Conservation (phyloP, 106 monocot genomes). For the Dactylorhiza incarnata region DNA sequence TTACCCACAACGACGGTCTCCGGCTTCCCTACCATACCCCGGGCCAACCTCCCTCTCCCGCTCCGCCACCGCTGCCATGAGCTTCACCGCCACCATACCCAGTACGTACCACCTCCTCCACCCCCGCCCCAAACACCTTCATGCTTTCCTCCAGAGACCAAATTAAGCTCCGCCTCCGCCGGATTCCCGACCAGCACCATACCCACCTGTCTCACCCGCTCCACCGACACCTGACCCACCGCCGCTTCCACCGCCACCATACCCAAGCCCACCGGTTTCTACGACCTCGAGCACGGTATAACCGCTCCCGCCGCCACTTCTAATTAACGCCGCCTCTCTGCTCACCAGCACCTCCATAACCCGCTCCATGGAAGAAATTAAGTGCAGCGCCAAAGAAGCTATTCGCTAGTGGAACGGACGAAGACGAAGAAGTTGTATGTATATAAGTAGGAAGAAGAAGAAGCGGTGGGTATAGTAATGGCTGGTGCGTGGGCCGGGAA, state of each 20-base stretch:
- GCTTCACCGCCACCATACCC: background rate
- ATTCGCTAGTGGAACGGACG: no score
- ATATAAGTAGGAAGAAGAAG: no score
- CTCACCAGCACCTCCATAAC: conserved; percentile 5
- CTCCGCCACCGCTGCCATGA: no score
- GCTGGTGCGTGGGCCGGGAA: no score
- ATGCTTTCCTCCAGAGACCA: conserved; percentile 8
- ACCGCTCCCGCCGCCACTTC: background rate
- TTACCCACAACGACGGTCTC: no score
- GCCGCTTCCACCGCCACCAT: conserved; percentile 1
- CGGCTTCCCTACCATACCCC: no score
- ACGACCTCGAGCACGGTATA: background rate
- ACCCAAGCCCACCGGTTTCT: background rate
- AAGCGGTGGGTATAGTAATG: no score
- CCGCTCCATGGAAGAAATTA: background rate
- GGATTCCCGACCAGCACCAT: conserved; percentile 5
- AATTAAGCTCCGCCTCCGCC: background rate
- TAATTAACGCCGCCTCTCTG: background rate
- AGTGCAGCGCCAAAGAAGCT: no score
- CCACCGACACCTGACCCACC: conserved; percentile 1
- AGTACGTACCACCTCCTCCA: background rate
- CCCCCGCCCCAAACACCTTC: conserved; percentile 5
- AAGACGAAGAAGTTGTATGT: no score
- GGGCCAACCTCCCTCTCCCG: no score
- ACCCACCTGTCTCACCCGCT: conserved; percentile 1